Conservation (phyloP, 306 rosid genomes). For the Betula pendula region DNA sequence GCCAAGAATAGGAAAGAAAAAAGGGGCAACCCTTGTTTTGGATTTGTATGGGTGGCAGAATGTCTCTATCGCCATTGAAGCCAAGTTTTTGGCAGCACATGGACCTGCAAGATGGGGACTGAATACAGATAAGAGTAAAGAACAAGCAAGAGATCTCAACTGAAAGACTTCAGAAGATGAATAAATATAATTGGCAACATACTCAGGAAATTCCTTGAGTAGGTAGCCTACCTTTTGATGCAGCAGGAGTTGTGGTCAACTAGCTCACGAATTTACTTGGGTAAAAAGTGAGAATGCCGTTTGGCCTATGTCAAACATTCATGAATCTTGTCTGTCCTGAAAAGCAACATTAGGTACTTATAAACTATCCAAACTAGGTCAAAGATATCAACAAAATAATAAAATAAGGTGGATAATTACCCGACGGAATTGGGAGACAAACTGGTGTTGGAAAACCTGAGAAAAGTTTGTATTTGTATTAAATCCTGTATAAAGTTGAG, state of each 20-base stretch:
- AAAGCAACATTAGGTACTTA: conserved; percentile 10
- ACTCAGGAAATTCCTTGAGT: conserved; percentile 25
- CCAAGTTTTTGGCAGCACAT: conserved; percentile 42
- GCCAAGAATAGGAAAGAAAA: conserved; percentile 41
- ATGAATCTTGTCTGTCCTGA: conserved; percentile 13
- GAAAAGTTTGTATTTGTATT: conserved; percentile 13
- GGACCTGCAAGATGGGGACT: conserved; percentile 77
- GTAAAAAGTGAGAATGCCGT: conserved; percentile 14
- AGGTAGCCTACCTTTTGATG: conserved; percentile 32
- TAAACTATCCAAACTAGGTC: conserved; percentile 6
- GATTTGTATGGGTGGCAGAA: conserved; percentile 40
- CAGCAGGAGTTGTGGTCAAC: conserved; percentile 28
- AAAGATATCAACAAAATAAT: conserved; percentile 11
- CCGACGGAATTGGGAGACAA: conserved; percentile 10
- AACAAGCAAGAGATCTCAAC: conserved; percentile 47
- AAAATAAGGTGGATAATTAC: conserved; percentile 20
- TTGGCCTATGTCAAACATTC: conserved; percentile 11
- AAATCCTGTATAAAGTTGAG: conserved; percentile 14
- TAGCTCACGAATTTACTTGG: conserved; percentile 22
- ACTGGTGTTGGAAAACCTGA: background rate
- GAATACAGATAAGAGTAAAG: conserved; percentile 50
- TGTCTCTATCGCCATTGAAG: conserved; percentile 56
- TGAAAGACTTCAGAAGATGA: conserved; percentile 39
- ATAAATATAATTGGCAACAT: conserved; percentile 31
- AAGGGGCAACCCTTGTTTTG: conserved; percentile 56